Percentiles rank a stretch among this genome's conserved stretches.
These are phyloP conservation scores for Musa balbisiana DNA, from an alignment of 202 grass and related monocot species.

Conservation along the genomic window DNA sequence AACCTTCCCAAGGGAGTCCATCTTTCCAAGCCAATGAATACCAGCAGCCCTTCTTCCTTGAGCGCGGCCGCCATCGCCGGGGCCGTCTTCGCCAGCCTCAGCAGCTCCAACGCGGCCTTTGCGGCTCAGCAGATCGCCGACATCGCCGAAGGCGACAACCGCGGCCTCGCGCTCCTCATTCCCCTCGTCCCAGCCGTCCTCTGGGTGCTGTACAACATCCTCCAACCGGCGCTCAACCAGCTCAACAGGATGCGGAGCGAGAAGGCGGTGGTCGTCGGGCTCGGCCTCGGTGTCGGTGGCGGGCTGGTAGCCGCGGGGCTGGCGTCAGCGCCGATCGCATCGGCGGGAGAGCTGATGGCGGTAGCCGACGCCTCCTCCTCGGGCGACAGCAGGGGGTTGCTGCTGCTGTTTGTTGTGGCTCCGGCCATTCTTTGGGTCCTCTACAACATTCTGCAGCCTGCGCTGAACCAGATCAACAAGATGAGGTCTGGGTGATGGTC, in stretches of 20 bases:
- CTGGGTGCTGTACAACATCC: slow-evolving; percentile 3
- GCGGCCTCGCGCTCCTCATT: slow-evolving; percentile 9
- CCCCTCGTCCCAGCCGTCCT: neutral
- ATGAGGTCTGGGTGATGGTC: neutral
- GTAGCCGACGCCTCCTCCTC: neutral
- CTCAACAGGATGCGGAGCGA: neutral
- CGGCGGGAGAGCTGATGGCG: neutral
- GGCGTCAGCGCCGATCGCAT: neutral
- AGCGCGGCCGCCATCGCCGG: slow-evolving; percentile 7
- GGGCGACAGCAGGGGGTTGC: neutral
- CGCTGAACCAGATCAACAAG: slow-evolving; percentile 1
- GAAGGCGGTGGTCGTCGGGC: neutral
- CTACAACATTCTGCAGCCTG: neutral
- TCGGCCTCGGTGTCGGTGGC: neutral
- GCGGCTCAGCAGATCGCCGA: slow-evolving; percentile 11
- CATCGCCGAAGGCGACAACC: slow-evolving; percentile 6
- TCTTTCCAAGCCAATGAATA: too few species aligned
- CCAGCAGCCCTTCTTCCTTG: neutral
- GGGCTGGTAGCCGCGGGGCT: neutral
- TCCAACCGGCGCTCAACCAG: neutral
- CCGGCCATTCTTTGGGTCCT: neutral
- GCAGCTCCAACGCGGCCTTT: neutral
- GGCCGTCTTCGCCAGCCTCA: slow-evolving; percentile 1
- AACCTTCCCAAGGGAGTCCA: neutral
- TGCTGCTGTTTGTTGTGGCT: neutral